These are phyloP conservation scores for Phytopythium cucurbitacearum DNA, from an alignment of 352 stramenopile genomes.

Conservation along the genomic window DNA sequence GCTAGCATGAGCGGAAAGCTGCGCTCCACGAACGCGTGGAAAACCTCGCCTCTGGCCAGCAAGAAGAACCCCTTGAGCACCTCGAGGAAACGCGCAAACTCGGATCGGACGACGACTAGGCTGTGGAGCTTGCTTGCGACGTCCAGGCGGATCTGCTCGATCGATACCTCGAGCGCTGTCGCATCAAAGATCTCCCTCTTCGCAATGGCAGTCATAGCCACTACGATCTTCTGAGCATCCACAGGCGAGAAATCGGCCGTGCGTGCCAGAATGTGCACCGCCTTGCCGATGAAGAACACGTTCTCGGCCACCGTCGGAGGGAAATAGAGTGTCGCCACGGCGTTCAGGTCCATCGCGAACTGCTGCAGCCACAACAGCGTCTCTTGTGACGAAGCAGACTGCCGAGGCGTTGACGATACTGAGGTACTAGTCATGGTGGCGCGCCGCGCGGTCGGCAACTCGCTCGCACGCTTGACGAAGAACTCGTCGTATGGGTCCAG, in stretches of 20 bases:
- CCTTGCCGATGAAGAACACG: slow-evolving; percentile 68
- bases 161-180: slow-evolving; percentile 39
- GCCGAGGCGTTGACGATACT: background rate
- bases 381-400: background rate
- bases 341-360: slow-evolving; percentile 48
- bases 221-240: slow-evolving; percentile 46
- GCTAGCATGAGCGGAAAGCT: slow-evolving; percentile 48
- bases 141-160: slow-evolving; percentile 50
- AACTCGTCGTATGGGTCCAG: slow-evolving; percentile 73
- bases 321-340: slow-evolving; percentile 59
- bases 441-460: too few relatives aligned
- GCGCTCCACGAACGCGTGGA: slow-evolving; percentile 68
- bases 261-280: slow-evolving; percentile 46
- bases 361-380: slow-evolving; percentile 38
- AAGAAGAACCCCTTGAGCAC: slow-evolving; percentile 69
- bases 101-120: slow-evolving; percentile 59
- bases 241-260: slow-evolving; percentile 39
- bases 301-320: slow-evolving; percentile 51
- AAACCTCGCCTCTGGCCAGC: slow-evolving; percentile 60
- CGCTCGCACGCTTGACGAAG: slow-evolving; percentile 43
- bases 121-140: slow-evolving; percentile 54
- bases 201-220: slow-evolving; percentile 30
- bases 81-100: slow-evolving; percentile 56
- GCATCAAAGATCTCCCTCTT: slow-evolving; percentile 38
- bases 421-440: too few relatives aligned